phyloP scores from a whole-genome alignment of 495 filamentous ascomycete species.

The Glonium stellatum region DNA sequence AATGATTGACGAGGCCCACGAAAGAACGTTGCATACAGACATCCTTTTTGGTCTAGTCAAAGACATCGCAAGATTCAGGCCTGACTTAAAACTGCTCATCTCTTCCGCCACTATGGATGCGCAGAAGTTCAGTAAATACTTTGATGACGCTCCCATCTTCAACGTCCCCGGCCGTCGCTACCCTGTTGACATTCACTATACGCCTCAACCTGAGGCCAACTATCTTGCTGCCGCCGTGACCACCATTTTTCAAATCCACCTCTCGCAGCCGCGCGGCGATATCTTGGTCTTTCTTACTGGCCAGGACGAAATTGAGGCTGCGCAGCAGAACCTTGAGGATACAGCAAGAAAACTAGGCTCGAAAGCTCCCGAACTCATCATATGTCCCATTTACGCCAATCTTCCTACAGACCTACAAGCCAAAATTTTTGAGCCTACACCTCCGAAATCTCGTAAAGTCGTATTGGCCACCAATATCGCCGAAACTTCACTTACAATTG shows the following conservation, averaged over 20 bases:
- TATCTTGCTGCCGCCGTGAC: slow-evolving; percentile 88
- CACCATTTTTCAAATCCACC: slow-evolving; percentile 94
- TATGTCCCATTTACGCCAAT: slow-evolving; percentile 83
- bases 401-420: slow-evolving; percentile 85
- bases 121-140: slow-evolving; percentile 85
- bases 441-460: slow-evolving; percentile 80
- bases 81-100: slow-evolving; percentile 86
- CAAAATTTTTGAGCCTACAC: slow-evolving; percentile 83
- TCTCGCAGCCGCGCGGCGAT: slow-evolving; percentile 73
- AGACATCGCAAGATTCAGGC: slow-evolving; percentile 77
- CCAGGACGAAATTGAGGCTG: slow-evolving; percentile 84
- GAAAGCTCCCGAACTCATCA: slow-evolving; percentile 59
- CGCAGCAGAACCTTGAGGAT: slow-evolving; percentile 70
- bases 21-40: slow-evolving; percentile 85
- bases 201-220: slow-evolving; percentile 85
- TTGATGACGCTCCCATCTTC: slow-evolving; percentile 92
- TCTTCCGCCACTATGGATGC: slow-evolving; percentile 95
- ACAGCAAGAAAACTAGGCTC: slow-evolving; percentile 67
- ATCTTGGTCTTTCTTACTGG: slow-evolving; percentile 93
- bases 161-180: slow-evolving; percentile 89
- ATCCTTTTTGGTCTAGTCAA: slow-evolving; percentile 87
- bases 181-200: slow-evolving; percentile 90
- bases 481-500: slow-evolving; percentile 90
- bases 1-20: slow-evolving; percentile 98
- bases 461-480: slow-evolving; percentile 95